phyloP scores from a whole-genome alignment of 306 rosid genomes.

The Vachellia pachyceras region DNA sequence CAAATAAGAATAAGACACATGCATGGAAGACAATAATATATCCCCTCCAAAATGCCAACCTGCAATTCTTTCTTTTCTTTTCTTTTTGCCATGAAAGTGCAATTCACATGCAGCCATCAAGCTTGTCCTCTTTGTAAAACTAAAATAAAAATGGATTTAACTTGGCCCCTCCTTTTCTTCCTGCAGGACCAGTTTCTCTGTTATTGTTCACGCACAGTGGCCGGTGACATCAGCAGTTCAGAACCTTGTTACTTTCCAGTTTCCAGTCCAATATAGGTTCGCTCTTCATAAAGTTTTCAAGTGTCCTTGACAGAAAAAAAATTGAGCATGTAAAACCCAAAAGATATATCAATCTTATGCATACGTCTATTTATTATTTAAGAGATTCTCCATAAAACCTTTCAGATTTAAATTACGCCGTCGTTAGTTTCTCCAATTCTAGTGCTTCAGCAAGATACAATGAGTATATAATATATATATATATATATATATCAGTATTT shows the following conservation, averaged over 20 bases:
- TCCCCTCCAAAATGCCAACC: neutral
- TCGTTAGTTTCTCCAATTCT: neutral
- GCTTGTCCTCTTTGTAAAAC: neutral
- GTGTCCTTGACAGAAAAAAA: neutral
- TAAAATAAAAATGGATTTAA: neutral
- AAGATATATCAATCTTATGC: no score
- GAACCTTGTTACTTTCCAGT: neutral
- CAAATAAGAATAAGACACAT: constrained; percentile 13
- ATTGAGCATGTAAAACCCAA: neutral
- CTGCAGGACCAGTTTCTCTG: neutral
- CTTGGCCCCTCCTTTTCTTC: neutral
- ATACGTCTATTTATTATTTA: neutral
- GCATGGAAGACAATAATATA: neutral
- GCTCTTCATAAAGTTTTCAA: neutral
- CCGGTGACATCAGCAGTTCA: neutral
- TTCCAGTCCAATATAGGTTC: neutral
- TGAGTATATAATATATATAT: neutral
- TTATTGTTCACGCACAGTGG: neutral
- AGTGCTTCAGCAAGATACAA: neutral
- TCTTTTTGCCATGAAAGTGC: neutral
- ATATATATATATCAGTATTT: neutral
- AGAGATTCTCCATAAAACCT: neutral
- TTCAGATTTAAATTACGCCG: neutral
- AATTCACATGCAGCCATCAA: neutral
- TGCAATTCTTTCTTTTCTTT: neutral